Base-by-base conservation (phyloP, 345 rosid species). In the Capsella bursapastoris region DNA sequence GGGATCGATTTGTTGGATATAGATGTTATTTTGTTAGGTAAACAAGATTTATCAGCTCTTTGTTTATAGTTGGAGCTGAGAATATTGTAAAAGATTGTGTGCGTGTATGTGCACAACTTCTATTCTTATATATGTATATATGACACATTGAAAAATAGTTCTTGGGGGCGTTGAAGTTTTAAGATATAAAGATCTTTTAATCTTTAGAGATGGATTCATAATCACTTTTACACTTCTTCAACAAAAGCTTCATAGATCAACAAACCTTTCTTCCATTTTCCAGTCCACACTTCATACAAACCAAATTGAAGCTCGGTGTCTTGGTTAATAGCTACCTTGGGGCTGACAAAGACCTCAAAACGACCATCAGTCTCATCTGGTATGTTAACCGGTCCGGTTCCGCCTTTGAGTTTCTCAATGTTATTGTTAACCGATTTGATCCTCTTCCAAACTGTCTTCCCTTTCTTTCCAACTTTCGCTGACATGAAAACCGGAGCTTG, bases 241-340 rank as follows among this genome's bases (percentile, higher is more conserved):
- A 89, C 81, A 34, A 8, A 18, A 41, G 87, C 97, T 2, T 44
- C 9, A 35, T 89, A 83, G 72, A 91, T 81, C 13, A n/a, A 18
- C 77, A 91, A 72, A 37, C 97, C 97, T 2, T 81, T 79, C 76
- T 91, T 89, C 96, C 91, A 83, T 76, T 74, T 85, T 2, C 96
- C 96, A 12, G 79, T 83, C 95, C 97, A 89, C 6, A 89, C 88
- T 78, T 91, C 97, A 60, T 91, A 89, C 58, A 91, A 65, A 8
- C 97, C 97, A 58, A 91, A 89, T 57, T 70, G 81, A 32, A 91
- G 80, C 41, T 64, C 68, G 0, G 3, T 35, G 0, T 85, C 84
- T 0, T 8, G 58, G 7, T 0, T 31, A 4, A 49, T 1, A 27
- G 64, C 22, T 12, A 3, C 31, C 8, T 12, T 59, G 2, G 15